These are phyloP conservation scores for Phyllosticta citriasiana DNA, from an alignment of 2,329 filamentous ascomycete genomes.

Conservation along the genomic window DNA sequence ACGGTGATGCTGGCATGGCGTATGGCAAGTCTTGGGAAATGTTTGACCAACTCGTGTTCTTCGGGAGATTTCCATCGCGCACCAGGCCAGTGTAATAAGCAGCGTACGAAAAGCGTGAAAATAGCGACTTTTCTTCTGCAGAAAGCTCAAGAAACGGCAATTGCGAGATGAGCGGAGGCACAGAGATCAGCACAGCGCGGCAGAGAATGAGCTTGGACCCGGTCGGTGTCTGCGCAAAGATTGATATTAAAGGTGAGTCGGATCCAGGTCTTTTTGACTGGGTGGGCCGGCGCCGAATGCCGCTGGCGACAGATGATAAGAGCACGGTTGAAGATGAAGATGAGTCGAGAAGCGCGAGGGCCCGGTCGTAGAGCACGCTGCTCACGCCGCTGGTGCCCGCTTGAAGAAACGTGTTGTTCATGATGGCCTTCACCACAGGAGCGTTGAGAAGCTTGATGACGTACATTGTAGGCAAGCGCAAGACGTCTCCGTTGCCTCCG, in stretches of 20 bases:
- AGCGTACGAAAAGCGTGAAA: constrained; percentile 28
- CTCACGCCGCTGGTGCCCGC: constrained; percentile 16
- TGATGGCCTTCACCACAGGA: neutral
- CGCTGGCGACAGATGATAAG: neutral
- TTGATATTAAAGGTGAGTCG: neutral
- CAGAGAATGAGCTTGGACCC: constrained; percentile 24
- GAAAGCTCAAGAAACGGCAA: constrained; percentile 30
- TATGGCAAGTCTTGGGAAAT: constrained; percentile 19
- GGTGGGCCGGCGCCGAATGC: neutral
- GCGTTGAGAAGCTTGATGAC: constrained; percentile 30
- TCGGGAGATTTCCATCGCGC: constrained; percentile 29
- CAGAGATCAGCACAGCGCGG: constrained; percentile 33
- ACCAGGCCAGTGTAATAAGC: constrained; percentile 32
- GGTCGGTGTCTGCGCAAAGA: constrained; percentile 14
- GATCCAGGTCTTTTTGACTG: neutral
- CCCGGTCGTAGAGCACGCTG: constrained; percentile 16
- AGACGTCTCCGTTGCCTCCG: constrained; percentile 37
- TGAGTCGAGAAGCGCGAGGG: constrained; percentile 12
- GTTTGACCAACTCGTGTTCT: constrained; percentile 18
- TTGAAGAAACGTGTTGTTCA: constrained; percentile 8
- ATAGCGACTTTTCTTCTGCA: constrained; percentile 24
- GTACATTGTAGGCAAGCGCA: constrained; percentile 35
- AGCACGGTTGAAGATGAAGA: constrained; percentile 13
- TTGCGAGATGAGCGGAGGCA: constrained; percentile 27
- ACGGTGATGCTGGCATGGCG: constrained; percentile 23